Percentiles rank a stretch among this genome's conserved stretches.
Evolutionary conservation across 768 basidiomycete genomes (phyloP).

Genomic region (Melanogaster broomeanus): DNA sequence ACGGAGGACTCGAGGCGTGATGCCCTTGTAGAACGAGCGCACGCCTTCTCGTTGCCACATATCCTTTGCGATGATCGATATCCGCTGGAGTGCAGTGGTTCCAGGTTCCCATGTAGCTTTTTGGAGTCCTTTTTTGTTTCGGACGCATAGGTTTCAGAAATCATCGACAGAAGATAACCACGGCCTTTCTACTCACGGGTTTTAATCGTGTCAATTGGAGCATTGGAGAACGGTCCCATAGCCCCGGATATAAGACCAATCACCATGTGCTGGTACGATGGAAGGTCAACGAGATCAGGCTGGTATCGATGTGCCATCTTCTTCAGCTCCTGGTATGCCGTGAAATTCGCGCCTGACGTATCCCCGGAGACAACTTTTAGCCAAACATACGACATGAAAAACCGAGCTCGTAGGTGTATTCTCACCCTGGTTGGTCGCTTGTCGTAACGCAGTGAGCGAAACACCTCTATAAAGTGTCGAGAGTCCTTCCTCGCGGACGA

Average conservation of each 20-base stretch:
- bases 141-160: not conserved
- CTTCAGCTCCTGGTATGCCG: constrained; percentile 97
- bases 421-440: constrained; percentile 96
- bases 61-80: constrained; percentile 78
- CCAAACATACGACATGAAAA: not conserved
- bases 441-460: constrained; percentile 86
- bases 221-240: constrained; percentile 98
- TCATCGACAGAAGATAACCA: not conserved
- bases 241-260: constrained; percentile 96
- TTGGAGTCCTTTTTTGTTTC: constrained; percentile 70
- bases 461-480: constrained; percentile 90
- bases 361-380: not conserved
- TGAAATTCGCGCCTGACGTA: constrained; percentile 88
- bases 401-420: constrained; percentile 4
- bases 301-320: constrained; percentile 75
- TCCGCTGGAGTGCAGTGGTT: constrained; percentile 76
- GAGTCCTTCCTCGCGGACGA: constrained; percentile 89
- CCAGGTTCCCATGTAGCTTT: constrained; percentile 76
- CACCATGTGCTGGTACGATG: constrained; percentile 93
- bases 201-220: constrained; percentile 93
- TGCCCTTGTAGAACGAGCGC: constrained; percentile 95
- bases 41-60: constrained; percentile 95
- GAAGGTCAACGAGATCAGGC: constrained; percentile 77
- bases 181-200: constrained; percentile 61
- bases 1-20: constrained; percentile 92